phyloP scores from a whole-genome alignment of 129 eudicot genomes.

The Helichrysum umbraculigerum region DNA sequence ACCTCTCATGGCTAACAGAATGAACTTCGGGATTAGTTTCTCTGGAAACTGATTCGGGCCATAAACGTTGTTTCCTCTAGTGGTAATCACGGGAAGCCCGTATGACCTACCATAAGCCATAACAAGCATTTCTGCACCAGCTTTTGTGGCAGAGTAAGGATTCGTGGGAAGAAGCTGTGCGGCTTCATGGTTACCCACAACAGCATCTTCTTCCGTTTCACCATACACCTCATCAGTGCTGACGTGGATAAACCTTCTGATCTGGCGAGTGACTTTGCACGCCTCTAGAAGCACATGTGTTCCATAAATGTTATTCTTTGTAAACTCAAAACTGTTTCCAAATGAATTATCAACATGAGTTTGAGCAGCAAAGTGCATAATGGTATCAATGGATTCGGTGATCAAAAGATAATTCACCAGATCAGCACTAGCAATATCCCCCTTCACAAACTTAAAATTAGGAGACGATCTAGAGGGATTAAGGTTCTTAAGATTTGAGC shows the following conservation, averaged over 20 bases:
- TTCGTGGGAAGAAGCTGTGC: conserved; percentile 97
- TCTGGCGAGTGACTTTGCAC: conserved; percentile 98
- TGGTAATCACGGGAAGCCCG: conserved; percentile 91
- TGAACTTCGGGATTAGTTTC: conserved; percentile 86
- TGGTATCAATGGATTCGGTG: conserved; percentile 85
- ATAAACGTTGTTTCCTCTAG: conserved; percentile 93
- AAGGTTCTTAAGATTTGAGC: conserved; percentile 88
- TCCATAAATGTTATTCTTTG: conserved; percentile 96
- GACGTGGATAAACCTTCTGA: conserved; percentile 86
- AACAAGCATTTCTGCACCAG: conserved; percentile 99
- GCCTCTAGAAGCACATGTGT: conserved; percentile 98
- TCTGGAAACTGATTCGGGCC: conserved; percentile 98
- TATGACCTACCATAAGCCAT: conserved; percentile 99
- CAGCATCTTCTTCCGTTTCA: conserved; percentile 97
- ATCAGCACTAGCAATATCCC: conserved; percentile 98
- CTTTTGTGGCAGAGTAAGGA: conserved; percentile 95
- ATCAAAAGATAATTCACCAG: conserved; percentile 89
- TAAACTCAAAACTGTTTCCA: conserved; percentile 96
- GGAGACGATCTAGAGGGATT: conserved; percentile 76
- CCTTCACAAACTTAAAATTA: conserved; percentile 88
- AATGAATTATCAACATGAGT: conserved; percentile 98
- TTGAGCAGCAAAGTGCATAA: conserved; percentile 99
- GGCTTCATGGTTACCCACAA: conserved; percentile 97
- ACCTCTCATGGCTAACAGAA: conserved; percentile 91
- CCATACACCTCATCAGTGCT: conserved; percentile 99